Percentiles rank a stretch among this genome's conserved stretches.
These are phyloP conservation scores for Sarocladium strictum DNA, from an alignment of 2,329 filamentous ascomycete genomes.

Conservation along the genomic window DNA sequence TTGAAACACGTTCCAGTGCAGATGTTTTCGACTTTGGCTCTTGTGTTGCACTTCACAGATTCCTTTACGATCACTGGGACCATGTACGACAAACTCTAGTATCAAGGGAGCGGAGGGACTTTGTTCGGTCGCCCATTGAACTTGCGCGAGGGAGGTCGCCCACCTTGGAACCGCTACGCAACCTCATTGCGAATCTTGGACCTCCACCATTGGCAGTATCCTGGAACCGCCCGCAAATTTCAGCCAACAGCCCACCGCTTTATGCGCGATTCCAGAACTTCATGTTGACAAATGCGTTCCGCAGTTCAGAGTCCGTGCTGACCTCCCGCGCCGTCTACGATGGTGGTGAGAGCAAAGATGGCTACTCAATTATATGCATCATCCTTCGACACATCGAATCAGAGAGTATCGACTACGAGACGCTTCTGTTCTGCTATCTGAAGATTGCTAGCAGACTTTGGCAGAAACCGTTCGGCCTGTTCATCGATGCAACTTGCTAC, in stretches of 20 bases:
- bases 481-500: slow-evolving; percentile 66
- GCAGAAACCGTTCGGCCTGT: slow-evolving; percentile 62
- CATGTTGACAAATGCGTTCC: slow-evolving; percentile 64
- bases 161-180: slow-evolving; percentile 53
- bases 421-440: slow-evolving; percentile 60
- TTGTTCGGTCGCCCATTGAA: slow-evolving; percentile 49
- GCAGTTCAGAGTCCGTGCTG: slow-evolving; percentile 57
- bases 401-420: slow-evolving; percentile 60
- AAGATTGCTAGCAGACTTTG: slow-evolving; percentile 67
- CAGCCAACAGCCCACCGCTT: slow-evolving; percentile 53
- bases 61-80: slow-evolving; percentile 68
- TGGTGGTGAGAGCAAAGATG: slow-evolving; percentile 66
- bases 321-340: slow-evolving; percentile 63
- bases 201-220: slow-evolving; percentile 63
- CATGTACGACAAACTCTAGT: slow-evolving; percentile 60
- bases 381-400: slow-evolving; percentile 63
- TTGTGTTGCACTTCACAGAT: slow-evolving; percentile 63
- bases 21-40: slow-evolving; percentile 64
- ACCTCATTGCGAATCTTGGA: slow-evolving; percentile 59
- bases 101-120: slow-evolving; percentile 51
- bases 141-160: slow-evolving; percentile 45
- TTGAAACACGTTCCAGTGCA: slow-evolving; percentile 32
- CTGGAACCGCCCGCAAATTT: slow-evolving; percentile 63
- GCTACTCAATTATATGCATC: slow-evolving; percentile 61
- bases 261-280: slow-evolving; percentile 68